phyloP scores from a whole-genome alignment of 768 basidiomycete genomes.

The Atractiella rhizophila region DNA sequence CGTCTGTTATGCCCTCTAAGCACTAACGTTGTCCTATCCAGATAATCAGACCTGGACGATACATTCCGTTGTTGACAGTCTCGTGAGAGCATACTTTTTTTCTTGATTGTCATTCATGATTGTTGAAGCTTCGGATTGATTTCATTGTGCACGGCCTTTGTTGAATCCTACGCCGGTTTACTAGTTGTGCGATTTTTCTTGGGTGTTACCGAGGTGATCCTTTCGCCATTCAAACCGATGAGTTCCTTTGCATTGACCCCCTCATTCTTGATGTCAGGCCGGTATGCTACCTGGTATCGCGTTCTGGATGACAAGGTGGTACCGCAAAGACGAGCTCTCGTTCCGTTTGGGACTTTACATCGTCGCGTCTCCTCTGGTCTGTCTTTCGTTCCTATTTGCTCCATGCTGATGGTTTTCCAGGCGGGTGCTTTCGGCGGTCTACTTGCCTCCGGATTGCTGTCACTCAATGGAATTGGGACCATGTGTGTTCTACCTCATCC shows the following conservation, averaged over 20 bases:
- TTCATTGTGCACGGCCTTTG: no score
- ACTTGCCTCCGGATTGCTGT: slow-evolving; percentile 13
- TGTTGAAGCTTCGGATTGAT: no score
- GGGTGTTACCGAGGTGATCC: no score
- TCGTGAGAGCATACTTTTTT: no score
- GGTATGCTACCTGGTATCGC: slow-evolving; percentile 6
- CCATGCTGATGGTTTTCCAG: no score
- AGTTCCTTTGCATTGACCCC: no score
- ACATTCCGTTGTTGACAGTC: slow-evolving; percentile 4
- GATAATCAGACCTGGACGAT: slow-evolving; percentile 5
- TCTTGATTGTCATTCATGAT: no score
- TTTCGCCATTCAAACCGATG: no score
- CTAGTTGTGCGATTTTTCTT: no score
- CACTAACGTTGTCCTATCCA: no score
- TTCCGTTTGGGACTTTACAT: slow-evolving; percentile 15
- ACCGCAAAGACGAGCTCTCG: slow-evolving; percentile 12
- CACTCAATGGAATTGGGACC: neutral
- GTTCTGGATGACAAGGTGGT: slow-evolving; percentile 6
- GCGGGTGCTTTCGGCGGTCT: slow-evolving; percentile 16
- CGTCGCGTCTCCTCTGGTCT: slow-evolving; percentile 11
- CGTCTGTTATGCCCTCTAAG: no score
- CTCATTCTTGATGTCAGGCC: no score
- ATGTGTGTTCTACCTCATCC: neutral
- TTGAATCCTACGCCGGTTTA: slow-evolving; percentile 7
- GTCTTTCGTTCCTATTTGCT: neutral